These are phyloP conservation scores for Helicostylum pulchrum DNA, from an alignment of 192 early-diverging fungal species.

Conservation along the genomic window DNA sequence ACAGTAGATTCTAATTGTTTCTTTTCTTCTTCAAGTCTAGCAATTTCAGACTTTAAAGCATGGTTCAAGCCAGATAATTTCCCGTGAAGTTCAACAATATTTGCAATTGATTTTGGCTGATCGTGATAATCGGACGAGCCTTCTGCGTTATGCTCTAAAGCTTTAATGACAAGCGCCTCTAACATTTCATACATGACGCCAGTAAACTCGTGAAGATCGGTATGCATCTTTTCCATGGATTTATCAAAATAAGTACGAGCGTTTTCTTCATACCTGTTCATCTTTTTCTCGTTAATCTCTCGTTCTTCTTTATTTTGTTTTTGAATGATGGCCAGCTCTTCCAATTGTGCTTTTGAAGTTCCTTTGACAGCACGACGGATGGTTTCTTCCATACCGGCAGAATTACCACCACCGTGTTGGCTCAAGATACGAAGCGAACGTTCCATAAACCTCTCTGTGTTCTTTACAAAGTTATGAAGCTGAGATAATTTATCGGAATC, in stretches of 20 bases:
- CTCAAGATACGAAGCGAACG: constrained; percentile 22
- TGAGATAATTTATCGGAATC: constrained; percentile 6
- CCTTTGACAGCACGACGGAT: constrained; percentile 27
- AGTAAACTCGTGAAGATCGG: constrained; percentile 30
- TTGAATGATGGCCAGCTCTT: constrained; percentile 2
- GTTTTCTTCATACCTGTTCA: constrained; percentile 31
- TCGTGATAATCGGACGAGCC: background rate
- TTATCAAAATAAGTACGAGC: constrained; percentile 33
- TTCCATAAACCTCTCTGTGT: constrained; percentile 31
- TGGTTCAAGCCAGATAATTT: constrained; percentile 9
- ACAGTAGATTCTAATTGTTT: constrained; percentile 10
- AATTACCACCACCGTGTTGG: constrained; percentile 18
- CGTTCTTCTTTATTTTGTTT: constrained; percentile 17
- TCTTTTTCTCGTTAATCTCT: constrained; percentile 17
- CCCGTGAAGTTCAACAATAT: constrained; percentile 17
- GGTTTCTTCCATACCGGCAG: constrained; percentile 24
- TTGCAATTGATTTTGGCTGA: background rate
- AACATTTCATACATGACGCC: constrained; percentile 34
- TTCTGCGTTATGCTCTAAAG: constrained; percentile 24
- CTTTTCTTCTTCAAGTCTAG: constrained; percentile 17
- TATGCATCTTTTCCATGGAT: constrained; percentile 25
- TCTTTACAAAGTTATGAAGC: constrained; percentile 10
- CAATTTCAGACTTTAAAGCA: constrained; percentile 11
- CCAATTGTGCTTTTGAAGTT: constrained; percentile 20
- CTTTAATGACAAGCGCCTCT: constrained; percentile 26